Evolutionary conservation across 352 stramenopile species (phyloP).

Genomic region (Phytopythium vexans): DNA sequence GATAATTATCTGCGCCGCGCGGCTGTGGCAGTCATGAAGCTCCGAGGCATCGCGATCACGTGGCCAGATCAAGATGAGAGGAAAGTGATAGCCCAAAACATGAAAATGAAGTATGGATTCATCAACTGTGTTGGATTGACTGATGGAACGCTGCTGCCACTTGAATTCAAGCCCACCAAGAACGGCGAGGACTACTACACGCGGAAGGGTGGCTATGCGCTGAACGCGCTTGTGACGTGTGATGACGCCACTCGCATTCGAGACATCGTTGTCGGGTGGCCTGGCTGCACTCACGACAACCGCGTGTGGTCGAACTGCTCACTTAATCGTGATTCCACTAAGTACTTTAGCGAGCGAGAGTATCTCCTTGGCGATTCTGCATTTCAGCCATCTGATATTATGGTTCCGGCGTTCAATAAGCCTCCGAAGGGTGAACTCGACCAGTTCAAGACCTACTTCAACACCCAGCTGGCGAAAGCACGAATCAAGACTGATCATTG

Average conservation of each 20-base stretch:
- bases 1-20: slow-evolving; percentile 15
- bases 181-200: slow-evolving; percentile 31
- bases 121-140: slow-evolving; percentile 20
- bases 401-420: slow-evolving; percentile 19
- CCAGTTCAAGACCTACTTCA: slow-evolving; percentile 9
- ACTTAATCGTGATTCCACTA: not conserved
- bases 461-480: slow-evolving; percentile 11
- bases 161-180: slow-evolving; percentile 12
- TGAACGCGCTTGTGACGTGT: slow-evolving; percentile 17
- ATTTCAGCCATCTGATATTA: slow-evolving; percentile 12
- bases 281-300: slow-evolving; percentile 26
- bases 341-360: slow-evolving; percentile 9
- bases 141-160: slow-evolving; percentile 20
- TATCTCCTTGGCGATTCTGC: slow-evolving; percentile 28
- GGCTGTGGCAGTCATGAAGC: not conserved
- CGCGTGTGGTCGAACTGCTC: slow-evolving; percentile 15
- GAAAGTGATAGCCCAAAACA: slow-evolving; percentile 1
- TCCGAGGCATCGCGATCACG: slow-evolving; percentile 1
- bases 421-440: not conserved
- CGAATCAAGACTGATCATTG: slow-evolving; percentile 21
- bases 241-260: slow-evolving; percentile 17
- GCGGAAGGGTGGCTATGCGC: slow-evolving; percentile 17
- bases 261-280: slow-evolving; percentile 21
- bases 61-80: slow-evolving; percentile 10
- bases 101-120: slow-evolving; percentile 13